These are phyloP conservation scores for Achaetomiella virescens DNA, from an alignment of 495 filamentous ascomycete species.

Conservation along the genomic window DNA sequence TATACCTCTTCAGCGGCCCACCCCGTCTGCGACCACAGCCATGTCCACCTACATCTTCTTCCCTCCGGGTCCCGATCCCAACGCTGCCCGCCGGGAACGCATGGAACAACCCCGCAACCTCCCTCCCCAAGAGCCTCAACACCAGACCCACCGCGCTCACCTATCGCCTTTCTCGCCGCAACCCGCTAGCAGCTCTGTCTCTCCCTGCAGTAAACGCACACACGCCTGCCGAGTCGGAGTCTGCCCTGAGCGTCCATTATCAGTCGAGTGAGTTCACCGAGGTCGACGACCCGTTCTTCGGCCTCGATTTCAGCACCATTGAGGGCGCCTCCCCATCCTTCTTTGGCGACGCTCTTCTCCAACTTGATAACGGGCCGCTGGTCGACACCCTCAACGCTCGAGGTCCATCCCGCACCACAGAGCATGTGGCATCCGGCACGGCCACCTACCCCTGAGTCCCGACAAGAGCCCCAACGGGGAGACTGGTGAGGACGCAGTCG, in stretches of 20 bases:
- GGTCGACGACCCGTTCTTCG: slow-evolving; percentile 38
- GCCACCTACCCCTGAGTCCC: slow-evolving; percentile 28
- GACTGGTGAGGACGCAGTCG: not conserved
- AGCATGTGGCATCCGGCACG: slow-evolving; percentile 11
- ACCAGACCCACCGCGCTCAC: slow-evolving; percentile 24
- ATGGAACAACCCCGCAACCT: slow-evolving; percentile 25
- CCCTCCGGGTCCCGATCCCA: slow-evolving; percentile 24
- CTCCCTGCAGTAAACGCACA: slow-evolving; percentile 33
- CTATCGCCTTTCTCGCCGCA: slow-evolving; percentile 41
- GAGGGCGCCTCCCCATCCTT: slow-evolving; percentile 32
- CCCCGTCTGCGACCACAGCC: slow-evolving; percentile 15
- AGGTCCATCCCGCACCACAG: slow-evolving; percentile 3
- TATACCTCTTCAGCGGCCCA: slow-evolving; percentile 17
- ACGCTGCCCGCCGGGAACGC: slow-evolving; percentile 19
- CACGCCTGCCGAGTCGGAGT: slow-evolving; percentile 39
- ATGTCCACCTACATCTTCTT: slow-evolving; percentile 30
- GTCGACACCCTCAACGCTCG: slow-evolving; percentile 7
- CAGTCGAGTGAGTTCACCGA: slow-evolving; percentile 39
- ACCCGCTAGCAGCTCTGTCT: slow-evolving; percentile 33
- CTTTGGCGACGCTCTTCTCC: slow-evolving; percentile 23
- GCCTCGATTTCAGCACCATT: slow-evolving; percentile 32
- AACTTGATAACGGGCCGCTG: slow-evolving; percentile 6
- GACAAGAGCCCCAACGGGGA: slow-evolving; percentile 29
- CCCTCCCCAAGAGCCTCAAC: slow-evolving; percentile 16
- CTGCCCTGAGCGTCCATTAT: slow-evolving; percentile 35